Evolutionary conservation across 495 filamentous ascomycete species (phyloP).

Genomic region (Talaromyces borbonicus): DNA sequence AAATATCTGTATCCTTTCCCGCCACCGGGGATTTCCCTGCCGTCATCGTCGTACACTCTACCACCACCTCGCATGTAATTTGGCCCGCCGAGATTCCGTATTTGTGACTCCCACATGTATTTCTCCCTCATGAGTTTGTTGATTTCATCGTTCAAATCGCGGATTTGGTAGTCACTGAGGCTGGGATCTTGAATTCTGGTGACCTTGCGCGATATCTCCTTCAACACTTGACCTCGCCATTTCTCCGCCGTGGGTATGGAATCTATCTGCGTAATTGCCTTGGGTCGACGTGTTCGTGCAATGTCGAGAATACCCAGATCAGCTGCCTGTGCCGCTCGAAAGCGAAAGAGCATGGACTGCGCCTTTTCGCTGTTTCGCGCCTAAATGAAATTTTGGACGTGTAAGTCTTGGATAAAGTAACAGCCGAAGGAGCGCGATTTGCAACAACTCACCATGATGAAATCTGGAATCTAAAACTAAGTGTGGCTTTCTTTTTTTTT

Average conservation of each 20-base stretch:
- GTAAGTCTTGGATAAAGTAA: no score
- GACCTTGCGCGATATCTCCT: constrained; percentile 94
- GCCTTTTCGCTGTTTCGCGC: constrained; percentile 92
- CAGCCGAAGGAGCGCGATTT: no score
- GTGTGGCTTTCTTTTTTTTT: background rate
- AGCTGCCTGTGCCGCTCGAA: constrained; percentile 93
- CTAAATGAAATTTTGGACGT: constrained; percentile 29
- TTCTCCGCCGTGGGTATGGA: constrained; percentile 85
- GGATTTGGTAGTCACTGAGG: constrained; percentile 90
- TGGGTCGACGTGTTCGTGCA: constrained; percentile 81
- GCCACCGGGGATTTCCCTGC: constrained; percentile 79
- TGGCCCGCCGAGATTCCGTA: constrained; percentile 84
- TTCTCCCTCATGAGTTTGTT: constrained; percentile 99
- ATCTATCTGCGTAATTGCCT: constrained; percentile 74
- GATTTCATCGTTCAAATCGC: constrained; percentile 97
- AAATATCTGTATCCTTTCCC: constrained; percentile 91
- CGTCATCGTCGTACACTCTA: constrained; percentile 83
- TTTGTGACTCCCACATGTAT: constrained; percentile 96
- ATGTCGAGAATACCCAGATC: constrained; percentile 93
- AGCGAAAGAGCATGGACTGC: constrained; percentile 99
- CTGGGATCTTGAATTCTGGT: constrained; percentile 85
- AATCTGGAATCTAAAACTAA: background rate
- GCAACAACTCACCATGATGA: constrained; percentile 1
- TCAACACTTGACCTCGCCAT: constrained; percentile 96
- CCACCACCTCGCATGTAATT: constrained; percentile 94